These are phyloP conservation scores for Fusarium annulatum DNA, from an alignment of 2,329 filamentous ascomycete genomes.

Conservation along the genomic window DNA sequence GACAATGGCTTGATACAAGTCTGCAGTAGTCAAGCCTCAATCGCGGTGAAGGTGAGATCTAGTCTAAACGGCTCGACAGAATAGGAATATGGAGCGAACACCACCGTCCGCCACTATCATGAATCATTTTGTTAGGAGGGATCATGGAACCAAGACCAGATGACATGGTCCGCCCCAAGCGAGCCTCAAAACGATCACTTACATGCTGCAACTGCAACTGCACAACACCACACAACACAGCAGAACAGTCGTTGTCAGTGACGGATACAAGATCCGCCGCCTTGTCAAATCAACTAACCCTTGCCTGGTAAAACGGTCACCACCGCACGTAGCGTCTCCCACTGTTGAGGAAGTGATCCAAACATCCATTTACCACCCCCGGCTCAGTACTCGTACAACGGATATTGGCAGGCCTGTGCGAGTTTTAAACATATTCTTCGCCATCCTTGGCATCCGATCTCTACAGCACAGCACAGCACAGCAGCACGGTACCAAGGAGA, in stretches of 20 bases:
- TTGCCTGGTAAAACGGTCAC: slow-evolving; percentile 43
- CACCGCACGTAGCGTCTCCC: slow-evolving; percentile 40
- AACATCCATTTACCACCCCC: slow-evolving; percentile 9
- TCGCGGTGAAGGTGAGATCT: slow-evolving; percentile 28
- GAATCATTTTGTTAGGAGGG: background rate
- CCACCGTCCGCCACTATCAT: slow-evolving; percentile 11
- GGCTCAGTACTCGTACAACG: slow-evolving; percentile 14
- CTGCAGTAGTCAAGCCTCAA: slow-evolving; percentile 18
- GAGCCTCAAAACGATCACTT: slow-evolving; percentile 30
- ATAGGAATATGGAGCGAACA: slow-evolving; percentile 34
- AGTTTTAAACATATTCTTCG: slow-evolving; percentile 18
- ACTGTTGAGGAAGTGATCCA: slow-evolving; percentile 36
- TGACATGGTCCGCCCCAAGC: slow-evolving; percentile 6
- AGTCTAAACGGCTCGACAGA: slow-evolving; percentile 25
- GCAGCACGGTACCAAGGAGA: background rate
- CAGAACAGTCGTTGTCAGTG: background rate
- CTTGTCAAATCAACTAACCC: slow-evolving; percentile 30
- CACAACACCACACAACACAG: background rate
- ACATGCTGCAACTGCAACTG: slow-evolving; percentile 6
- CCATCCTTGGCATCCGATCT: slow-evolving; percentile 46
- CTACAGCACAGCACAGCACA: background rate
- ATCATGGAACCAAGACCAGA: background rate
- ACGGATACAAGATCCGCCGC: slow-evolving; percentile 11
- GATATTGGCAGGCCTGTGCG: slow-evolving; percentile 34
- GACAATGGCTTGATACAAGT: slow-evolving; percentile 11